Evolutionary conservation across 108 stramenopile species (phyloP).

Genomic region (Skeletonema marinoi): DNA sequence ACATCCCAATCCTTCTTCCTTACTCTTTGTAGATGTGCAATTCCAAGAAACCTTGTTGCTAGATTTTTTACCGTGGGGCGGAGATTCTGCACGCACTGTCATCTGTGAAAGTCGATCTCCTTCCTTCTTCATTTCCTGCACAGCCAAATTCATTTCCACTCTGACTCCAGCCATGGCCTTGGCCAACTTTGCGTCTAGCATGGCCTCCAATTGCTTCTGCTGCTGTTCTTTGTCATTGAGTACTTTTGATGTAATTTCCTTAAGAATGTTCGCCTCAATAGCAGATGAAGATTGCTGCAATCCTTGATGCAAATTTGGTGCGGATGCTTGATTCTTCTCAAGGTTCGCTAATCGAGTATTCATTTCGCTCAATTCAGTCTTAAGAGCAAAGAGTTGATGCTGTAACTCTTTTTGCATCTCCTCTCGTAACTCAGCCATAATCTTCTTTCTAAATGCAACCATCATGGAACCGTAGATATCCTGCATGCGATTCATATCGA

Average conservation of each 20-base stretch:
- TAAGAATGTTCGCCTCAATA: constrained; percentile 29
- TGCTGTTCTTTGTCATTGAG: constrained; percentile 14
- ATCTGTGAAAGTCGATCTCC: constrained; percentile 5
- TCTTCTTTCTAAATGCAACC: constrained; percentile 12
- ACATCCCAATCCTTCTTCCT: not conserved
- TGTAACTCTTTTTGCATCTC: constrained; percentile 16
- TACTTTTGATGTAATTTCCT: constrained; percentile 19
- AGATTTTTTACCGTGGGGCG: not conserved
- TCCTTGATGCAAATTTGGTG: not conserved
- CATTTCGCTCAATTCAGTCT: constrained; percentile 17
- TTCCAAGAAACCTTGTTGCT: not conserved
- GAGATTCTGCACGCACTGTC: not conserved
- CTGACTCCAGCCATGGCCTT: constrained; percentile 24
- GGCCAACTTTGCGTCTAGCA: constrained; percentile 29
- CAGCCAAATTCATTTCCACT: constrained; percentile 21
- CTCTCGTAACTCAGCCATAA: constrained; percentile 13
- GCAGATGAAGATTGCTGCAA: too few species aligned
- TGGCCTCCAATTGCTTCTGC: constrained; percentile 20
- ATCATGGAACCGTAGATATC: constrained; percentile 22
- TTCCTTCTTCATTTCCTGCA: constrained; percentile 34
- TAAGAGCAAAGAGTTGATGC: constrained; percentile 16
- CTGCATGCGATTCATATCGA: constrained; percentile 21
- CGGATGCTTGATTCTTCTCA: not conserved
- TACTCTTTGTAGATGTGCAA: not conserved
- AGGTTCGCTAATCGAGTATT: constrained; percentile 1